phyloP scores from a whole-genome alignment of 331 rosid genomes.

The Malus hybrid region DNA sequence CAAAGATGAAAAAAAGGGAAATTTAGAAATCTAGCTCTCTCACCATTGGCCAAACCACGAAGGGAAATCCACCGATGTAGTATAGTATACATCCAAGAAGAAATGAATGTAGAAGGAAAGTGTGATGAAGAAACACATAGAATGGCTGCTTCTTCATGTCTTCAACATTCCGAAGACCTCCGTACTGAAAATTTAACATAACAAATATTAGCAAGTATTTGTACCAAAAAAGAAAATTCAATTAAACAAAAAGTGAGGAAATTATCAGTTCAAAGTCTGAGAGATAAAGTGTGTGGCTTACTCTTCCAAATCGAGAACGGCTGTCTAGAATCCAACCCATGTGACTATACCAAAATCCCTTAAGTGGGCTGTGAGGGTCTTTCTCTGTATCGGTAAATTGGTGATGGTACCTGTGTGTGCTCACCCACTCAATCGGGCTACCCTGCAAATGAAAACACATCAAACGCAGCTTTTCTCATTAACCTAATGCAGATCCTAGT shows the following conservation, averaged over 20 bases:
- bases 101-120: constrained; percentile 58
- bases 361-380: constrained; percentile 82
- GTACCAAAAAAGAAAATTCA: not conserved
- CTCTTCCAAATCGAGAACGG: constrained; percentile 36
- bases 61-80: constrained; percentile 75
- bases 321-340: constrained; percentile 71
- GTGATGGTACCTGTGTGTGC: constrained; percentile 88
- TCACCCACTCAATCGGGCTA: constrained; percentile 85
- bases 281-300: constrained; percentile 1
- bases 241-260: not conserved
- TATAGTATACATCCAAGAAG: constrained; percentile 53
- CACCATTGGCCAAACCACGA: constrained; percentile 81
- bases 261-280: not conserved
- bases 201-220: not conserved
- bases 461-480: not conserved
- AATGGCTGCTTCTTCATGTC: constrained; percentile 67
- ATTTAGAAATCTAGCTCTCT: not conserved
- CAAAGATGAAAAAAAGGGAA: not conserved
- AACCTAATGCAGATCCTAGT: not conserved
- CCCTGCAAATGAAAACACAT: constrained; percentile 35
- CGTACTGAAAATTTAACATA: constrained; percentile 37
- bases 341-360: constrained; percentile 89
- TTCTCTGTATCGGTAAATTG: constrained; percentile 73
- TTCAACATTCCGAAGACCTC: constrained; percentile 56
- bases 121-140: constrained; percentile 56